Evolutionary conservation across 306 rosid genomes (phyloP), one percentile per base, ranked within the genome.

Genomic region (Cucurbita pepo): DNA sequence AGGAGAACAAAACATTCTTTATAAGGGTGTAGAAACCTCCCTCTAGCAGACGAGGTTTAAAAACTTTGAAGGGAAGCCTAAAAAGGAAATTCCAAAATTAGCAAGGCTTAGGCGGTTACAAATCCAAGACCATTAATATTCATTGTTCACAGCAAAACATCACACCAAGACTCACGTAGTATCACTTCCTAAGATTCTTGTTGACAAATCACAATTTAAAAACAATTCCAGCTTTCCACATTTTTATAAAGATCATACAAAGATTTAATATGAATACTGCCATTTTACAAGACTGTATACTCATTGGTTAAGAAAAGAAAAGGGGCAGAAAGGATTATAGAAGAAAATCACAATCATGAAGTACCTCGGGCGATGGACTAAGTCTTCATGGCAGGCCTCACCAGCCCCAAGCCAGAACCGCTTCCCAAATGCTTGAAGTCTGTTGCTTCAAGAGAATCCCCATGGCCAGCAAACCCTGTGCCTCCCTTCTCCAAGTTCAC

Each of bases 331-430:
- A 14, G 56, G 56, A 47, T 47, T 22, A 22, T 47, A 41, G 40
- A 43, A 47, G 55, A 3, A 67, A 21, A 47, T 67, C 12, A 47
- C 73, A 67, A 22, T 13, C 43, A 10, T 22, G 13, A 65, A 65
- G 10, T 18, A 43, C 10, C 38, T 19, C 0, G 11, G 71, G 15
- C 10, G 50, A 64, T 50, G 45, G 38, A 8, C 25, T 2, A 91
- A 56, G 99, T 91, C 81, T 94, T 94, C 63, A 41, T 87, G 5
- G 99, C 87, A 25, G 97, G 99, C 65, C 99, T 88, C 52, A 91
- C 97, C 81, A 95, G 79, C 41, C 97, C 99, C 80, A 95, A 79
- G 61, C 99, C 99, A n/a, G 82, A 69, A 25, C 99, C 99, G 50
- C 99, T 95, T 56, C 99, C 55, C 56, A 43, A 1, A 43, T 43